Percentiles rank a stretch among this genome's conserved stretches.
Conservation (phyloP, 495 filamentous ascomycete genomes). For the Letharia columbiana region DNA sequence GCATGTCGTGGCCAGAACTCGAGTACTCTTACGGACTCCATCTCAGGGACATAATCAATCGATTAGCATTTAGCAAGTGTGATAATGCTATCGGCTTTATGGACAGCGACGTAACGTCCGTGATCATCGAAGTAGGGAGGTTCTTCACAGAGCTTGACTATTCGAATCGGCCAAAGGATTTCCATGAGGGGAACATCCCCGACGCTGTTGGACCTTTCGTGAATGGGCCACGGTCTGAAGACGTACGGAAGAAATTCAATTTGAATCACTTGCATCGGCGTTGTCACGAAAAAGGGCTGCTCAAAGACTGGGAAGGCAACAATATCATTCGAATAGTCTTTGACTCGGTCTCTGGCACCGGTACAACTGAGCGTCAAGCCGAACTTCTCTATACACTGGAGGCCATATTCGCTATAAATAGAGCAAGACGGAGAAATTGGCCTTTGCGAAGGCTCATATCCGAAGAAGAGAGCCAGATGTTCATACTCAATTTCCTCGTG, state of each 20-base stretch:
- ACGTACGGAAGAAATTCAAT: not conserved
- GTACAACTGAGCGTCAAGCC: constrained; percentile 1
- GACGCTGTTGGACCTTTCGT: constrained; percentile 4
- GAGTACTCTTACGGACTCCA: constrained; percentile 5
- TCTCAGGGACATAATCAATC: not conserved
- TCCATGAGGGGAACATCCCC: not conserved
- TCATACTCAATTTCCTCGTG: constrained; percentile 6
- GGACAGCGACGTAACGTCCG: not conserved
- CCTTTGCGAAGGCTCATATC: constrained; percentile 3
- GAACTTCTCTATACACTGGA: not conserved
- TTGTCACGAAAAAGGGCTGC: not conserved
- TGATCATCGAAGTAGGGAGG: not conserved
- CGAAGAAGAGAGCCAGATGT: not conserved
- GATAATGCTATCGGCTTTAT: not conserved
- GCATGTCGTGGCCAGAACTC: constrained; percentile 10
- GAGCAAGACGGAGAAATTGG: not conserved
- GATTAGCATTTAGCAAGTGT: not conserved
- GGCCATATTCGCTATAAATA: not conserved
- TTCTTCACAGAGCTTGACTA: constrained; percentile 11
- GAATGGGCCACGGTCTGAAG: not conserved
- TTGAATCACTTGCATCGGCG: not conserved
- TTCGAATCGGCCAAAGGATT: not conserved
- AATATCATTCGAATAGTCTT: not conserved
- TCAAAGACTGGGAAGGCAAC: constrained; percentile 7
- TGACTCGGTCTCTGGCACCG: not conserved